phyloP scores from a whole-genome alignment of 108 stramenopile species.

The Discostella pseudostelligera region DNA sequence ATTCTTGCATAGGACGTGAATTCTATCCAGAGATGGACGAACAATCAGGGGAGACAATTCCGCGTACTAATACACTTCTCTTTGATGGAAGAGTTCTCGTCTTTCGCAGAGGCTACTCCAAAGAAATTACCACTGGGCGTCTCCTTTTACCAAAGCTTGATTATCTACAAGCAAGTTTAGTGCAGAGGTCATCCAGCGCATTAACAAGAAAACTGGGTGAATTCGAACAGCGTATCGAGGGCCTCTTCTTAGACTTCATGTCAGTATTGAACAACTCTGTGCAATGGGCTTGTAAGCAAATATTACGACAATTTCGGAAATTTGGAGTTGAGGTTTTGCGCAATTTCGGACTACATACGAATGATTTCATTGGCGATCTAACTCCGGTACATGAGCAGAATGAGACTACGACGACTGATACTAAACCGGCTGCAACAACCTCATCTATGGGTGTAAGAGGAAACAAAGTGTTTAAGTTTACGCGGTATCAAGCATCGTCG shows the following conservation, averaged over 20 bases:
- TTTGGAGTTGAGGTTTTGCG: conserved; percentile 10
- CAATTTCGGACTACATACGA: conserved; percentile 15
- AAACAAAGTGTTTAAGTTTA: conserved; percentile 52
- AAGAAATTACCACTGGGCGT: conserved; percentile 71
- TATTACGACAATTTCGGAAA: background rate
- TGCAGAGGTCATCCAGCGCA: conserved; percentile 64
- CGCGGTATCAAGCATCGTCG: conserved; percentile 57
- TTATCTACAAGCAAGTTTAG: conserved; percentile 80
- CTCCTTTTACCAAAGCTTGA: conserved; percentile 74
- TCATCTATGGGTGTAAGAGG: conserved; percentile 3
- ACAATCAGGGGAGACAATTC: conserved; percentile 6
- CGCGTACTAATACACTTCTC: conserved; percentile 24
- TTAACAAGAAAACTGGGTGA: conserved; percentile 44
- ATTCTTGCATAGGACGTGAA: conserved; percentile 53
- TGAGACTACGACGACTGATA: background rate
- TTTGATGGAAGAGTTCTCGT: conserved; percentile 72
- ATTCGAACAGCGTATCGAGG: conserved; percentile 34
- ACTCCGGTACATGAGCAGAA: conserved; percentile 3
- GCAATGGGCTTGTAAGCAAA: background rate
- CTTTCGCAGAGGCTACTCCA: conserved; percentile 75
- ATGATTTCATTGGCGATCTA: conserved; percentile 8
- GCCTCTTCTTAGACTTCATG: background rate
- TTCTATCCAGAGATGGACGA: conserved; percentile 68
- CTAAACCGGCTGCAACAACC: background rate
- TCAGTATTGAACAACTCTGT: conserved; percentile 3